Percentiles rank a stretch among this genome's conserved stretches.
Evolutionary conservation across 2,329 filamentous ascomycete species (phyloP).

Genomic region (Annulohypoxylon truncatum): DNA sequence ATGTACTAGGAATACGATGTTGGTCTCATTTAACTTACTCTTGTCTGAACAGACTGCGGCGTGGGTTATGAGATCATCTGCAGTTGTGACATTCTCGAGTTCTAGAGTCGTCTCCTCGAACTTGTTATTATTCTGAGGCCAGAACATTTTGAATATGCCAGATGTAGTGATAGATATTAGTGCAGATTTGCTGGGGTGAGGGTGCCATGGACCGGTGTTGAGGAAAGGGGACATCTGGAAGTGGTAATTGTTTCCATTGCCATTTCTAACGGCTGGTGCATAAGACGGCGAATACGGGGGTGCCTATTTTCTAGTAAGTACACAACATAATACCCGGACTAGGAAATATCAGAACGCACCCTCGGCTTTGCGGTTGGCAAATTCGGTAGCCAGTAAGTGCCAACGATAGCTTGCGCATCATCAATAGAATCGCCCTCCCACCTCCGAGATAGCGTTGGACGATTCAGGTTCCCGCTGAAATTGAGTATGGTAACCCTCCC

Average conservation of each 20-base stretch:
- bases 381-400: conserved; percentile 85
- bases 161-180: conserved; percentile 81
- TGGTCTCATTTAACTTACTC: conserved; percentile 61
- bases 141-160: conserved; percentile 80
- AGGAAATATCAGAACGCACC: conserved; percentile 43
- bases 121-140: conserved; percentile 77
- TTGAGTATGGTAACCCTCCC: conserved; percentile 82
- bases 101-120: conserved; percentile 80
- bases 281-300: conserved; percentile 56
- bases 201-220: conserved; percentile 78
- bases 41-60: conserved; percentile 80
- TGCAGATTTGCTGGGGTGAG: conserved; percentile 75
- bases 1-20: background rate
- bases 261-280: conserved; percentile 72
- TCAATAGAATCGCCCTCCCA: conserved; percentile 76
- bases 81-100: conserved; percentile 76
- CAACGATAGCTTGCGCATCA: conserved; percentile 82
- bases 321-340: background rate
- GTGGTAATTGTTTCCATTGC: conserved; percentile 66
- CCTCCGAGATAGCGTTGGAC: conserved; percentile 70
- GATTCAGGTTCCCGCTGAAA: conserved; percentile 78
- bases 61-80: conserved; percentile 83
- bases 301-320: conserved; percentile 49
- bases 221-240: conserved; percentile 76
- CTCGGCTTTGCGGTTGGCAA: conserved; percentile 57